Evolutionary conservation across 2,329 filamentous ascomycete species (phyloP).

Genomic region (Lasiodiplodia sp.): DNA sequence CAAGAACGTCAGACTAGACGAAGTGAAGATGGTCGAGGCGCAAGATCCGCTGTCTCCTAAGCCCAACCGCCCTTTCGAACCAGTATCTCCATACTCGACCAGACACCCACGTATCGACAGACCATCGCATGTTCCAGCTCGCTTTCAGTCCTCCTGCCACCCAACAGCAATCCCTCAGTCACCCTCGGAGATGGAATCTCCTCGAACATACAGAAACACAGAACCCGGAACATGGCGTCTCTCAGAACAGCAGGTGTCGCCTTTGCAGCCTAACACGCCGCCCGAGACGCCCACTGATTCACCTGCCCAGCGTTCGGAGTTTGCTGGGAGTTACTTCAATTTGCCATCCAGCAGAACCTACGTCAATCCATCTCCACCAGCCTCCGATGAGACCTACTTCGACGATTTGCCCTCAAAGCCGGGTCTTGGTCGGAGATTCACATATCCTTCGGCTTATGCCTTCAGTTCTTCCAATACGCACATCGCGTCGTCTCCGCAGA

Average conservation of each 20-base stretch:
- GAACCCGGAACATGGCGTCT: background rate
- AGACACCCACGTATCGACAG: background rate
- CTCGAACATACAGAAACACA: background rate
- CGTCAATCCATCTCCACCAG: background rate
- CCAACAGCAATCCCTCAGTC: background rate
- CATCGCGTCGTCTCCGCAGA: background rate
- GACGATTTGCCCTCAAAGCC: background rate
- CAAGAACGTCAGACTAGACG: background rate
- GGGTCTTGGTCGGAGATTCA: background rate
- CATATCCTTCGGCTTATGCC: background rate
- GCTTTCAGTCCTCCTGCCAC: background rate
- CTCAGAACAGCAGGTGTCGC: background rate
- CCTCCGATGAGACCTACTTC: background rate
- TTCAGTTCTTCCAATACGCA: background rate
- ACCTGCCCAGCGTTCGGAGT: background rate
- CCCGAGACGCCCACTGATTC: background rate
- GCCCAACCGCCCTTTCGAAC: background rate
- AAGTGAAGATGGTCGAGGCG: background rate
- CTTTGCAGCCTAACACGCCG: background rate
- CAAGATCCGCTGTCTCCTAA: constrained; percentile 6
- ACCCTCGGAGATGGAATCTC: background rate
- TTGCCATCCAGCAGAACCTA: background rate
- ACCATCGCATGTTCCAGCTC: background rate
- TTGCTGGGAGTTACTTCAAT: background rate
- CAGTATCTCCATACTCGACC: background rate